Evolutionary conservation across 148 eudicot species (phyloP), one percentile per base, ranked within the genome.

Genomic region (Nepenthes gracilis): DNA sequence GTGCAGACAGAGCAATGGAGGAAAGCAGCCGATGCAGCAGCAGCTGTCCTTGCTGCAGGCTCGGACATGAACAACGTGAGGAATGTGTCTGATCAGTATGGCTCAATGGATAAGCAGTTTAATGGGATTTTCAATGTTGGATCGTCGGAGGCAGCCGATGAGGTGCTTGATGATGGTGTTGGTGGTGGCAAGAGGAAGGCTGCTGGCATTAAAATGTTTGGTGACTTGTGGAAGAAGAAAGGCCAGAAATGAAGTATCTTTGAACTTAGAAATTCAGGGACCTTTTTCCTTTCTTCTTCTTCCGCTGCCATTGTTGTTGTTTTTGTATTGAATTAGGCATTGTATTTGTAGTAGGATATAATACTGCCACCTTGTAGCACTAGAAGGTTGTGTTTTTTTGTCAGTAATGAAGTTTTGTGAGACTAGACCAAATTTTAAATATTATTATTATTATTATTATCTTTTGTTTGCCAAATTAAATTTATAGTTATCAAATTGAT

Each of bases 1-100:
- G 86, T 93, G 9, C 99, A 88, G 64, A 88, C 96, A 2, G 99
- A 93, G 75, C 99, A 93, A 58, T 93, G 99, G 99, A 79, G 95
- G 60, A 93, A 93, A 70, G 99, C 99, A 0, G 96, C 93, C 1
- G 93, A 89, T 67, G 96, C 93, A 47, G 96, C 96, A 14, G 96
- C 96, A 1, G 65, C 84, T 4, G 80, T 89, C 59, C 82, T 89
- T 11, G 72, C 90, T 35, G 89, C 80, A 7, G 88, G 77, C 2
- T 79, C 58, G 38, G 87, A 80, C 14, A 74, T 62, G 69, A 48
- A 54, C 9, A 77, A 75, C 14, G 86, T 83, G 4, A 74, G 87
- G 45, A 64, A 75, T 23, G 12, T 86, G 1, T 77, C 88, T 0
- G 87, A 80, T 67, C 77, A 91, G 64, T 88, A 85, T 64, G 88